These are phyloP conservation scores for Colletotrichum sublineola DNA, from an alignment of 2,329 filamentous ascomycete species.

Conservation along the genomic window DNA sequence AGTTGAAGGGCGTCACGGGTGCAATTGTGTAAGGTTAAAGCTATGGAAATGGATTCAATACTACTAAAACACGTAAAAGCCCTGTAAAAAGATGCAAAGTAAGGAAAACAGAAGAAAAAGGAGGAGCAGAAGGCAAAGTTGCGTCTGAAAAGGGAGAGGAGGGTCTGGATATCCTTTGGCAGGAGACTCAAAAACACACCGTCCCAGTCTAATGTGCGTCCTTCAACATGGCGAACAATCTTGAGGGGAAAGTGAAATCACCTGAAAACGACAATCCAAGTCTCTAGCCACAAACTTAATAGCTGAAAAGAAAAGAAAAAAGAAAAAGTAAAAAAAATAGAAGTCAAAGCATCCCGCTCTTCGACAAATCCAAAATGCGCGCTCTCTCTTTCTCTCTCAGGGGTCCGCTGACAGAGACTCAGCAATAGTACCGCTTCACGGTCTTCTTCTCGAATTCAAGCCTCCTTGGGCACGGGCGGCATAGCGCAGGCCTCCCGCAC, in stretches of 20 bases:
- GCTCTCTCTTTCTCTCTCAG: background rate
- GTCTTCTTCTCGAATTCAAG: conserved; percentile 2
- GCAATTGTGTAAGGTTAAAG: background rate
- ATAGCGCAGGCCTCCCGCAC: conserved; percentile 10
- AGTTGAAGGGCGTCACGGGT: background rate
- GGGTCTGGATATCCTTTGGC: background rate
- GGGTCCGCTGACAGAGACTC: background rate
- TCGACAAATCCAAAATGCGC: background rate
- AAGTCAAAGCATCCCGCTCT: conserved; percentile 46
- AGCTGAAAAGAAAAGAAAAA: background rate
- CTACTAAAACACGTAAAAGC: background rate
- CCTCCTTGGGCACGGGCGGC: background rate
- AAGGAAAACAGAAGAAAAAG: too few species aligned
- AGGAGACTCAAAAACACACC: background rate
- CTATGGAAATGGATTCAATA: background rate
- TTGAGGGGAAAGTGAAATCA: background rate
- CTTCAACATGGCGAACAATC: background rate
- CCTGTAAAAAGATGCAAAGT: background rate
- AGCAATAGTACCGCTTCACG: conserved; percentile 15
- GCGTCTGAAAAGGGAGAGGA: background rate
- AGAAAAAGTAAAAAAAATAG: too few species aligned
- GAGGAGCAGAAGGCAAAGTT: conserved; percentile 4
- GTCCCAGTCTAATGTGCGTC: background rate
- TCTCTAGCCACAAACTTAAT: background rate
- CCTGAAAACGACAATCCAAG: background rate